phyloP scores from a whole-genome alignment of 2,329 filamentous ascomycete species.

The Zalaria obscura region DNA sequence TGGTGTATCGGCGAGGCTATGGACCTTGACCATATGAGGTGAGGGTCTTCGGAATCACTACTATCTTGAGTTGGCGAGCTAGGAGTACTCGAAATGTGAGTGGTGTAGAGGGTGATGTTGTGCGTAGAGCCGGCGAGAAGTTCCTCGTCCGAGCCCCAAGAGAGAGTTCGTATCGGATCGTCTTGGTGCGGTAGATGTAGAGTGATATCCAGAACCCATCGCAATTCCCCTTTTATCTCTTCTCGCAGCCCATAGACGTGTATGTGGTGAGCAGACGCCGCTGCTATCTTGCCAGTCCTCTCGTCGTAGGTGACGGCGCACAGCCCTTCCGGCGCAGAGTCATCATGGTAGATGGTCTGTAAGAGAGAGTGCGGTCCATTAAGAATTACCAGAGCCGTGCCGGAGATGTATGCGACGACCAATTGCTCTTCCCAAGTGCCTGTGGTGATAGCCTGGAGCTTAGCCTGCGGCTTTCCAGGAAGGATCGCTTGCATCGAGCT shows the following conservation, averaged over 20 bases:
- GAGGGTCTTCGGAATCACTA: constrained; percentile 24
- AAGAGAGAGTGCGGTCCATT: constrained; percentile 58
- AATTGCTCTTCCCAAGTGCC: constrained; percentile 59
- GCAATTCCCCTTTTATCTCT: constrained; percentile 61
- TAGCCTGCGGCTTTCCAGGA: constrained; percentile 63
- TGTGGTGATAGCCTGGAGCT: constrained; percentile 62
- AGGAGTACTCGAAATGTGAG: constrained; percentile 18
- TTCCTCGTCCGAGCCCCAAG: constrained; percentile 80
- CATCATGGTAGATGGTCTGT: constrained; percentile 83
- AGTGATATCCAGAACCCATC: constrained; percentile 49
- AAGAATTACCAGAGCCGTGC: constrained; percentile 75
- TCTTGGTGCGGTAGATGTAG: constrained; percentile 33
- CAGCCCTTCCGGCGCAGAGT: constrained; percentile 39
- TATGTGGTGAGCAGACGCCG: constrained; percentile 50
- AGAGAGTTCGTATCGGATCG: constrained; percentile 46
- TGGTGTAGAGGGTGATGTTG: constrained; percentile 58
- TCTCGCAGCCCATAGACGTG: constrained; percentile 68
- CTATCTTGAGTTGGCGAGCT: constrained; percentile 10
- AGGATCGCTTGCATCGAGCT: constrained; percentile 57
- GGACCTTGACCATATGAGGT: constrained; percentile 57
- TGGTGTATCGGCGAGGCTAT: constrained; percentile 62
- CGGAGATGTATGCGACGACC: constrained; percentile 76
- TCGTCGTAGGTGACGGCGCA: constrained; percentile 73
- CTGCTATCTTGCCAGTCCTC: constrained; percentile 69
- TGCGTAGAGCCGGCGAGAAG: constrained; percentile 58